Base-by-base conservation (phyloP, 768 basidiomycete genomes). In the Mycena latifolia region DNA sequence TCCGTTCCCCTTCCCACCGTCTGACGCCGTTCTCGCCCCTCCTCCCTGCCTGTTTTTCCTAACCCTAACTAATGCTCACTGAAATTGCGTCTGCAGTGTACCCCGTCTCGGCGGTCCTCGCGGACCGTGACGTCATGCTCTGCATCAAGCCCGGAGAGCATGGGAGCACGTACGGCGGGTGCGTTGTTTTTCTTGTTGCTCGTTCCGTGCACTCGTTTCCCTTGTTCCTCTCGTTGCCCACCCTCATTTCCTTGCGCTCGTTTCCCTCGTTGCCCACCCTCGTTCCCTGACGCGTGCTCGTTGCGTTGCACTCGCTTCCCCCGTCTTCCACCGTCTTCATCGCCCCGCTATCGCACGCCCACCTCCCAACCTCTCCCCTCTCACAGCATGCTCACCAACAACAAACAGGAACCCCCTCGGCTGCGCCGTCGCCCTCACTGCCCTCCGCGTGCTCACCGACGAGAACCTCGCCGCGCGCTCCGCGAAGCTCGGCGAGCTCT, bases 151-250 rank as follows among this genome's bases (percentile, higher is more conserved):
- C 97, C 24, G 96, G 97, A 56, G 96, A 98, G 80, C 97, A 99
- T 69, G 96, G 96, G 3, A 93, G 92, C 69, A 99, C 97, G 0
- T 98, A 98, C 65, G 96, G 96, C 72, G 96, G 96, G 91, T 94
- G 69, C 63, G 90, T 39, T 4, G 17, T 15, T 4, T 39, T 39
- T 39, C 37, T 14, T 18, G n/a, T n/a, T n/a, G n/a, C n/a, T 39
- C 37, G 37, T 39, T 14, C 11, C 31, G 6, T n/a, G n/a, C n/a
- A n/a, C 31, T 33, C 31, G 31, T 33, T 33, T 33, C 31, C 31
- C 31, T 11, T 33, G 6, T 33, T 33, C 31, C 31, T 11, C 11
- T 5, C 31, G 6, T 11, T 33, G 31, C 31, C 31, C 31, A 11
- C 31, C 31, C 11, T 33, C 31, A 5, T 11, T 33, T 33, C 31